Conservation (phyloP, 805 yeast species). For the Priceomyces castillae region DNA sequence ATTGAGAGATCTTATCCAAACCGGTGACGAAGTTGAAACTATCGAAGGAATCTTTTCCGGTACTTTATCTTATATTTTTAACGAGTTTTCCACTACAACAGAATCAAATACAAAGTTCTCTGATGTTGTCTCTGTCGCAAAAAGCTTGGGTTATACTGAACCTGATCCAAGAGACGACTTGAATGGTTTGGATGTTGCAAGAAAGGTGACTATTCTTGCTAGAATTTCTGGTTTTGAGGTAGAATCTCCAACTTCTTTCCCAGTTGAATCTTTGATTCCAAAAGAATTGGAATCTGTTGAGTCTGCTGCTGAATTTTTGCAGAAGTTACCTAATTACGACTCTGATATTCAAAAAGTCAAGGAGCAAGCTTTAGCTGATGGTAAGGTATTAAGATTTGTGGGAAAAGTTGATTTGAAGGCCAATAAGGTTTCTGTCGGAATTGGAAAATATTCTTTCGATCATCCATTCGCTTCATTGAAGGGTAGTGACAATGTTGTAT, state of each 20-base stretch:
- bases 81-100: slow-evolving; percentile 77
- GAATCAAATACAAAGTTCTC: slow-evolving; percentile 69
- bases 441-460: slow-evolving; percentile 78
- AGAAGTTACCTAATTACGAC: slow-evolving; percentile 80
- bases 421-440: slow-evolving; percentile 76
- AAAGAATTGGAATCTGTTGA: slow-evolving; percentile 70
- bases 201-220: slow-evolving; percentile 95
- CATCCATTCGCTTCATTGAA: slow-evolving; percentile 95
- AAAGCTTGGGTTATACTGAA: slow-evolving; percentile 91
- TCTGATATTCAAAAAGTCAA: slow-evolving; percentile 72
- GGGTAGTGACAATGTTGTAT: slow-evolving; percentile 94
- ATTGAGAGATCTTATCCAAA: slow-evolving; percentile 78
- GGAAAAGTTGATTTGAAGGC: slow-evolving; percentile 81
- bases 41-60: slow-evolving; percentile 98
- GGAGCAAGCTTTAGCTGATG: slow-evolving; percentile 74
- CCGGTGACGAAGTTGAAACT: slow-evolving; percentile 89
- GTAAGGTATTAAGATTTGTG: slow-evolving; percentile 88
- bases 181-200: slow-evolving; percentile 96
- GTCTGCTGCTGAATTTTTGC: slow-evolving; percentile 75
- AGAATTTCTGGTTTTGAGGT: slow-evolving; percentile 86
- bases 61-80: slow-evolving; percentile 90
- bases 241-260: slow-evolving; percentile 86
- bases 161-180: slow-evolving; percentile 99
- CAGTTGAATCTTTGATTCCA: slow-evolving; percentile 92
- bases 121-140: slow-evolving; percentile 85